phyloP scores from a whole-genome alignment of 495 filamentous ascomycete genomes.

The Tuber borchii region DNA sequence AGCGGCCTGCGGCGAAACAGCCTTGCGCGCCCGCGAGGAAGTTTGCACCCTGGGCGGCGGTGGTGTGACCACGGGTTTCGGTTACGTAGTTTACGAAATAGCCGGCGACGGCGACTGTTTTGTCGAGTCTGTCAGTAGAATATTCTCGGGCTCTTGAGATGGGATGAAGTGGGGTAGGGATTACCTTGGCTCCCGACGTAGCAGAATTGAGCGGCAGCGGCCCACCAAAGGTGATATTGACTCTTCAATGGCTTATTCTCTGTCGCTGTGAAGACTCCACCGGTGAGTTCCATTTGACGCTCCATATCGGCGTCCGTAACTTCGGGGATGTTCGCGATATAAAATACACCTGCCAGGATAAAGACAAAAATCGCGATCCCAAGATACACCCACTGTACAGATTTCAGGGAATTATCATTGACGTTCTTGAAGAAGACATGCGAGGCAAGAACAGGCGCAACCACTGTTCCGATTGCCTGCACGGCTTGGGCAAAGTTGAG shows the following conservation, averaged over 20 bases:
- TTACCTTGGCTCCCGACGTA: slow-evolving; percentile 61
- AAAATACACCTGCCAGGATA: slow-evolving; percentile 59
- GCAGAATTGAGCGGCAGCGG: slow-evolving; percentile 61
- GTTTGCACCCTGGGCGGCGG: slow-evolving; percentile 48
- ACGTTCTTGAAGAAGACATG: slow-evolving; percentile 61
- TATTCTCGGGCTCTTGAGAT: background rate
- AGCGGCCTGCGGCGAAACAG: slow-evolving; percentile 53
- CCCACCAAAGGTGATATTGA: slow-evolving; percentile 63
- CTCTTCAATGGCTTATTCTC: slow-evolving; percentile 53
- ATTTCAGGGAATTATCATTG: slow-evolving; percentile 48
- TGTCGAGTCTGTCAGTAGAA: background rate
- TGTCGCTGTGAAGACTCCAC: slow-evolving; percentile 36
- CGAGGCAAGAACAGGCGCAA: slow-evolving; percentile 61
- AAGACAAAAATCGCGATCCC: slow-evolving; percentile 65
- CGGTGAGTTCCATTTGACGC: slow-evolving; percentile 47
- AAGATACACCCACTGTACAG: slow-evolving; percentile 70
- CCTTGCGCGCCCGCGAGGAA: slow-evolving; percentile 54
- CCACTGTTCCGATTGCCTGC: slow-evolving; percentile 59
- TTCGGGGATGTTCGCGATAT: slow-evolving; percentile 59
- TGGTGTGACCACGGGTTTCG: slow-evolving; percentile 49
- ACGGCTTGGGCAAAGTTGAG: slow-evolving; percentile 62
- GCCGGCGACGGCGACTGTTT: slow-evolving; percentile 48
- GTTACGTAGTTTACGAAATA: slow-evolving; percentile 58
- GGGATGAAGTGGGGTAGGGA: slow-evolving; percentile 4
- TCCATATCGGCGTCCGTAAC: slow-evolving; percentile 70